Evolutionary conservation across 352 stramenopile species (phyloP), one percentile per base, ranked within the genome.

Genomic region (Elongisporangium anandrum): DNA sequence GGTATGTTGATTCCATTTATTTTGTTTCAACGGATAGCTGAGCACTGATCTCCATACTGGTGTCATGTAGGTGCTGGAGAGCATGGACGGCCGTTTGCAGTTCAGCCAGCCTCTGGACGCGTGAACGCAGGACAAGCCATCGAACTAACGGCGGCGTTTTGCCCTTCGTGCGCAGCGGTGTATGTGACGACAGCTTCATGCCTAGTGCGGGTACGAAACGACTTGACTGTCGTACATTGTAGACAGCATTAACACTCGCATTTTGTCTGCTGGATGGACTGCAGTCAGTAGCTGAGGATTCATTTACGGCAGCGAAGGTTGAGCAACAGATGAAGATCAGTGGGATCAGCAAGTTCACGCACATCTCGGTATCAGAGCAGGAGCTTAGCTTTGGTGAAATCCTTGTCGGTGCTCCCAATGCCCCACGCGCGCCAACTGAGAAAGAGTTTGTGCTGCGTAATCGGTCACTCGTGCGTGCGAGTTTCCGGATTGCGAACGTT

Each of bases 371-470:
- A 16, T 96, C 86, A 0, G 87, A 96, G 55, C 77, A 62, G 1
- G 73, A 90, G 54, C 45, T 97, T 17, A 84, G 94, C 58, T 96
- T 97, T 64, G 88, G 87, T 2, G 81, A 96, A 10, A 70, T 94
- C 20, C 59, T 96, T 13, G 76, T 95, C n/a, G 81, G 75, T n/a
- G 72, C 75, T 0, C 50, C 67, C 0, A 77, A 76, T 39, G 79
- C 68, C 1, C 63, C 57, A 26, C 71, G 72, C 9, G 63, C 70
- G n/a, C 67, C 75, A 19, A 90, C 73, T 0, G 80, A 92, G 52
- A 85, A 82, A 23, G 87, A 94, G 56, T 86, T 98, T 53, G 72
- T 96, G 13, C 65, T 98, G 17, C 72, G 77, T 24, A 98, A 98
- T 56, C 83, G 90, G 20, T 96, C 88, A 49, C 86, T 97, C 50